Evolutionary conservation across 2,329 filamentous ascomycete genomes (phyloP).

Genomic region (Pestalotiopsis sp.): DNA sequence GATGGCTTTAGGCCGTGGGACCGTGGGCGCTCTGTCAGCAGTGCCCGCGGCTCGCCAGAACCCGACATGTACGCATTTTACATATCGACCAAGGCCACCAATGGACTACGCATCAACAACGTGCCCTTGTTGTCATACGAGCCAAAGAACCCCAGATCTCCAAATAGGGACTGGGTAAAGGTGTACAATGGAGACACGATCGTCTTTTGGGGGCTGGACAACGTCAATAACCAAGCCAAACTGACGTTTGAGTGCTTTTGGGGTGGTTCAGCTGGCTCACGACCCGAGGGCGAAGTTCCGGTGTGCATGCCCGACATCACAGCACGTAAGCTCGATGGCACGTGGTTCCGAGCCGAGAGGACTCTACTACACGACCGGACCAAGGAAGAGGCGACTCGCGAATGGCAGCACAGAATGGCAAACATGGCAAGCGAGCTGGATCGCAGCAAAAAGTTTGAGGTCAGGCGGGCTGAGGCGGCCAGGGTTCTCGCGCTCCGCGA

Average conservation of each 20-base stretch:
- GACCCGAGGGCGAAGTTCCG: constrained; percentile 37
- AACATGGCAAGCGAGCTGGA: constrained; percentile 49
- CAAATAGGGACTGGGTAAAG: constrained; percentile 66
- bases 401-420: constrained; percentile 44
- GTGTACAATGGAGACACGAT: constrained; percentile 79
- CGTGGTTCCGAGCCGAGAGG: constrained; percentile 48
- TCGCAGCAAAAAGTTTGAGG: constrained; percentile 53
- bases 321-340: constrained; percentile 50
- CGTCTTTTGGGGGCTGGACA: constrained; percentile 64
- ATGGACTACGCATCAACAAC: constrained; percentile 78
- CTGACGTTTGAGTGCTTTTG: constrained; percentile 58
- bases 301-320: constrained; percentile 39
- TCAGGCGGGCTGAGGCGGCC: constrained; percentile 47
- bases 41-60: constrained; percentile 29
- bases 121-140: constrained; percentile 62
- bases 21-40: constrained; percentile 46
- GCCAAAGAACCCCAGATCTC: constrained; percentile 52
- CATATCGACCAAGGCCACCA: constrained; percentile 78
- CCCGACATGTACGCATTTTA: constrained; percentile 67
- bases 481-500: constrained; percentile 36
- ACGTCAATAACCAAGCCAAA: constrained; percentile 41
- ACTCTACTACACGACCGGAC: constrained; percentile 45
- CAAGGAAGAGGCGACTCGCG: constrained; percentile 45
- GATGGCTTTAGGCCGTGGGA: constrained; percentile 57
- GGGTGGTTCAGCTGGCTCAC: constrained; percentile 53